phyloP scores from a whole-genome alignment of 1,284 basidiomycete genomes.

The Puccinia sorghi region DNA sequence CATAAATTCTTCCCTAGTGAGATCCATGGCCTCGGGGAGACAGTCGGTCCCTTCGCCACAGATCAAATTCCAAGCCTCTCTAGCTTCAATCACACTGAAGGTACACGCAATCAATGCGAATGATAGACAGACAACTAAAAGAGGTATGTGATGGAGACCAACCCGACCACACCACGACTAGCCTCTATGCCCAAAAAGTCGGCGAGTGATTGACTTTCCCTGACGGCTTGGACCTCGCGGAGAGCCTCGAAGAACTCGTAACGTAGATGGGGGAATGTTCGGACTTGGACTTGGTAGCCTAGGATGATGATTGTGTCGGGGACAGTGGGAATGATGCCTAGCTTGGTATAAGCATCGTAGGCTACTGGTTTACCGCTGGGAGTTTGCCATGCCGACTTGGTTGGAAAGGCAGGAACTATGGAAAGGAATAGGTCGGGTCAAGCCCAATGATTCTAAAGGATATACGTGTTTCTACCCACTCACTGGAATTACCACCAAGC shows the following conservation, averaged over 20 bases:
- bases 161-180: constrained; percentile 40
- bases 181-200: constrained; percentile 10
- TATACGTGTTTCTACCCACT: neutral
- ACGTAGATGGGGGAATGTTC: neutral
- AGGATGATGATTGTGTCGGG: constrained; percentile 24
- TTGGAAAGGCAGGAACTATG: constrained; percentile 13
- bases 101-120: neutral
- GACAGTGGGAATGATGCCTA: constrained; percentile 23
- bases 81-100: constrained; percentile 11
- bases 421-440: neutral
- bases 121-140: neutral
- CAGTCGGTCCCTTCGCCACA: neutral
- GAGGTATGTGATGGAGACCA: neutral
- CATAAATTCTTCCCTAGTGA: constrained; percentile 37
- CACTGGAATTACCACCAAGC: constrained; percentile 31
- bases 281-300: constrained; percentile 27
- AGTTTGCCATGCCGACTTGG: constrained; percentile 21
- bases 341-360: constrained; percentile 10
- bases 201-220: constrained; percentile 14
- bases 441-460: no score
- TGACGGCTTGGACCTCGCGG: constrained; percentile 17
- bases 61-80: constrained; percentile 33
- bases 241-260: constrained; percentile 34
- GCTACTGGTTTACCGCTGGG: constrained; percentile 23
- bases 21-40: constrained; percentile 10